phyloP scores from a whole-genome alignment of 805 yeast genomes.

The Ogataea minuta region DNA sequence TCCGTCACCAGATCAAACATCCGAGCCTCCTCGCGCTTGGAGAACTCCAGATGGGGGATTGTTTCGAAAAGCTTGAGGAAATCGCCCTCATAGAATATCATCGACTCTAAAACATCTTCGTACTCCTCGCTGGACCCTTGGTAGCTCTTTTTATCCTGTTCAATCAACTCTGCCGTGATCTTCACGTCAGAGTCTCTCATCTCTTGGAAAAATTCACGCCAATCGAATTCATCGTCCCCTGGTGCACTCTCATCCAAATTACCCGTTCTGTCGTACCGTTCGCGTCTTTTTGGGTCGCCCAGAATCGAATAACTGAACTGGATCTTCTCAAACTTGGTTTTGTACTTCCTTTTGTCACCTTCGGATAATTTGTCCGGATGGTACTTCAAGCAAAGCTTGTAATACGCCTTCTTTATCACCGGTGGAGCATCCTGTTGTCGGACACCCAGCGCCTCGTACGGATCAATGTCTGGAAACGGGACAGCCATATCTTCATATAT shows the following conservation, averaged over 20 bases:
- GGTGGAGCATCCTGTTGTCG: constrained; percentile 40
- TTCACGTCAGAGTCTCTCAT: constrained; percentile 39
- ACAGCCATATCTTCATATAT: constrained; percentile 26
- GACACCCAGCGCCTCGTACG: constrained; percentile 55
- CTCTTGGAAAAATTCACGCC: constrained; percentile 55
- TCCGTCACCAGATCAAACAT: constrained; percentile 50
- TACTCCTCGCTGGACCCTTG: constrained; percentile 60
- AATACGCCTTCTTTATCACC: constrained; percentile 65
- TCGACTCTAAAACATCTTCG: constrained; percentile 60
- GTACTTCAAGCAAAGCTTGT: constrained; percentile 56
- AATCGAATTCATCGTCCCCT: constrained; percentile 44
- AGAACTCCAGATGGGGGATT: constrained; percentile 73
- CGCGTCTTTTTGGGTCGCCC: constrained; percentile 54
- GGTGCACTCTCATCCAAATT: constrained; percentile 42
- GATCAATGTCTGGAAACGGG: constrained; percentile 58
- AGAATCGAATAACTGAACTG: constrained; percentile 75
- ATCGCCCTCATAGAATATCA: constrained; percentile 56
- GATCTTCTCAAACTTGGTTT: constrained; percentile 55
- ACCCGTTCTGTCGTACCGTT: constrained; percentile 70
- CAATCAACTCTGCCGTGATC: constrained; percentile 64
- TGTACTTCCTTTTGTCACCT: constrained; percentile 34
- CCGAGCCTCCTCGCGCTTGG: constrained; percentile 58
- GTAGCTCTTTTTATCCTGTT: constrained; percentile 62
- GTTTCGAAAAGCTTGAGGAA: constrained; percentile 66
- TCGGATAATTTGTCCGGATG: constrained; percentile 68